phyloP scores from a whole-genome alignment of 257 asterid genomes.

The Salvia rosmarinus region DNA sequence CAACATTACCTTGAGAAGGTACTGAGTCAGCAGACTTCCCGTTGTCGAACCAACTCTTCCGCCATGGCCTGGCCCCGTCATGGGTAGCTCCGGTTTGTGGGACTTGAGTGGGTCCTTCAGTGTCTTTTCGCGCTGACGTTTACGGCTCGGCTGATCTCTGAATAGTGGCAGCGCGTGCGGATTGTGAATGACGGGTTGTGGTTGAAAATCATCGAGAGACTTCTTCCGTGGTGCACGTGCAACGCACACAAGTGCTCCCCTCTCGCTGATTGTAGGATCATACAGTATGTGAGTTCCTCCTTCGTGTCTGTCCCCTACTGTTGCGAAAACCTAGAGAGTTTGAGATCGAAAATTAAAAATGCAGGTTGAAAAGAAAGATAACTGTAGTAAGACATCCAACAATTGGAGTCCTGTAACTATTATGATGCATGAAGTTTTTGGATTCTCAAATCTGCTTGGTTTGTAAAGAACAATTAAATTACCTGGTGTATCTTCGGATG shows the following conservation, averaged over 20 bases:
- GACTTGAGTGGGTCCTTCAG: slow-evolving; percentile 93
- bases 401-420: not conserved
- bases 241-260: slow-evolving; percentile 97
- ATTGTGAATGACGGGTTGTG: slow-evolving; percentile 92
- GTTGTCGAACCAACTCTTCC: slow-evolving; percentile 92
- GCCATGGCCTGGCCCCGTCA: slow-evolving; percentile 94
- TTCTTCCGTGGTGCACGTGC: slow-evolving; percentile 98
- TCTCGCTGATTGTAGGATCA: slow-evolving; percentile 85
- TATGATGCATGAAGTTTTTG: slow-evolving; percentile 12
- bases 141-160: slow-evolving; percentile 96
- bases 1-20: slow-evolving; percentile 79
- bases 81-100: slow-evolving; percentile 94
- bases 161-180: slow-evolving; percentile 95
- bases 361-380: not conserved
- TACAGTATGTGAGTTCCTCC: slow-evolving; percentile 94
- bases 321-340: slow-evolving; percentile 66
- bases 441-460: slow-evolving; percentile 14
- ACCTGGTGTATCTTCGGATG: slow-evolving; percentile 96
- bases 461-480: slow-evolving; percentile 19
- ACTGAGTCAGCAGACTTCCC: slow-evolving; percentile 93
- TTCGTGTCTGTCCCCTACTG: slow-evolving; percentile 79
- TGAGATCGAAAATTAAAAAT: not conserved
- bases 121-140: slow-evolving; percentile 90
- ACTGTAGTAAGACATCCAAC: not conserved
- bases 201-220: slow-evolving; percentile 83